These are phyloP conservation scores for Xerocomus minutiporus DNA, from an alignment of 1,284 basidiomycete genomes.

Conservation along the genomic window DNA sequence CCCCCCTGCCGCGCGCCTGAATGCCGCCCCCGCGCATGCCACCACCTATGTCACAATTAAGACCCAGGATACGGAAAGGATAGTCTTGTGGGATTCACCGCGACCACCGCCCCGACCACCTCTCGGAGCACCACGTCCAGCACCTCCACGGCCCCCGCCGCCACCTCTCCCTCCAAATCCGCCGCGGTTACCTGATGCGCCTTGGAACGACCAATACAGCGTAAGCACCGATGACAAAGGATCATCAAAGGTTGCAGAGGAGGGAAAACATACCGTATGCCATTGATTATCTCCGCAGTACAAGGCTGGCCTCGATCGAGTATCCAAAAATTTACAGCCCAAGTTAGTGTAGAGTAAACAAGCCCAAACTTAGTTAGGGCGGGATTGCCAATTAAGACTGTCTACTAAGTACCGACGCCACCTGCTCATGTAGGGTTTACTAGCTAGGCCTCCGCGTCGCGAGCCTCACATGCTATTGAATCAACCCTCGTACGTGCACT, in stretches of 20 bases:
- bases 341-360: constrained; percentile 9
- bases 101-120: constrained; percentile 39
- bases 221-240: neutral
- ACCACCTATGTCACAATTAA: constrained; percentile 17
- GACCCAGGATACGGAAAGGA: neutral
- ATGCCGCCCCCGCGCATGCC: constrained; percentile 30
- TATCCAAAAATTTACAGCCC: constrained; percentile 14
- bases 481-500: too few species aligned
- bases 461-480: too few species aligned
- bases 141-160: constrained; percentile 33
- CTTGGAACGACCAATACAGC: constrained; percentile 24
- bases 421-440: too few species aligned
- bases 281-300: constrained; percentile 20
- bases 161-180: constrained; percentile 42
- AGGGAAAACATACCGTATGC: constrained; percentile 24
- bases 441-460: too few species aligned
- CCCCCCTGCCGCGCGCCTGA: constrained; percentile 23
- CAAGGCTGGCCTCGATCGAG: constrained; percentile 16
- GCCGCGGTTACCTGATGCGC: constrained; percentile 52
- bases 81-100: constrained; percentile 7
- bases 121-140: constrained; percentile 43
- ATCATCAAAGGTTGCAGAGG: neutral
- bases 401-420: too few species aligned
- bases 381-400: too few species aligned
- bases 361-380: constrained; percentile 2